These are phyloP conservation scores for Eucalyptus sp. DNA, from an alignment of 345 rosid species.

Conservation along the genomic window DNA sequence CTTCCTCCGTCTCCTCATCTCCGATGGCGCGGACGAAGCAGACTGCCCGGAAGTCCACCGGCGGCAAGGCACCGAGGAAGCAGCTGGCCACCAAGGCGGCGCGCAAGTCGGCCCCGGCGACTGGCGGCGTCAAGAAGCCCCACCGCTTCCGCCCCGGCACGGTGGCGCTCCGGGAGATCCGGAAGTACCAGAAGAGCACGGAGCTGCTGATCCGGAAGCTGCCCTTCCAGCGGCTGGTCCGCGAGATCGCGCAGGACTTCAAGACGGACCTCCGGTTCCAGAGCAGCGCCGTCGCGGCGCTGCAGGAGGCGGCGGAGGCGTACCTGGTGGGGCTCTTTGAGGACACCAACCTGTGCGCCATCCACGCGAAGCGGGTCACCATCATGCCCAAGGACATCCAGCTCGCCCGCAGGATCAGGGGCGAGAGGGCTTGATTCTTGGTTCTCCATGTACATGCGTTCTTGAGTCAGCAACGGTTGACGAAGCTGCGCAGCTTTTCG, in stretches of 20 bases:
- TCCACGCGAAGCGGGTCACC: background rate
- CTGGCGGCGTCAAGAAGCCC: conserved; percentile 1
- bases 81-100: conserved; percentile 1
- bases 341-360: conserved; percentile 1
- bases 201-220: background rate
- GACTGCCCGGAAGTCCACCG: background rate
- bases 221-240: background rate
- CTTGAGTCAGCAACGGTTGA: background rate
- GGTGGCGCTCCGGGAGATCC: background rate
- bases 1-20: background rate
- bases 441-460: background rate
- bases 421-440: background rate
- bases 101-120: background rate
- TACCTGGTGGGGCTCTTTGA: background rate
- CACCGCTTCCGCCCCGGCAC: background rate
- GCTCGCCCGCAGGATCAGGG: background rate
- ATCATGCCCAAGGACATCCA: conserved; percentile 1
- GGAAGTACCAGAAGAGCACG: conserved; percentile 1
- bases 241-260: conserved; percentile 1
- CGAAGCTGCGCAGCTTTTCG: background rate
- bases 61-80: conserved; percentile 1
- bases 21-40: background rate
- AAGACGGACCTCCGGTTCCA: background rate
- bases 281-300: background rate
- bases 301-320: conserved; percentile 1